A percentile compares a stretch with the other conserved stretches of the same genome.
These are phyloP conservation scores for Pichia sporocuriosa DNA, from an alignment of 805 yeast species.

Conservation along the genomic window DNA sequence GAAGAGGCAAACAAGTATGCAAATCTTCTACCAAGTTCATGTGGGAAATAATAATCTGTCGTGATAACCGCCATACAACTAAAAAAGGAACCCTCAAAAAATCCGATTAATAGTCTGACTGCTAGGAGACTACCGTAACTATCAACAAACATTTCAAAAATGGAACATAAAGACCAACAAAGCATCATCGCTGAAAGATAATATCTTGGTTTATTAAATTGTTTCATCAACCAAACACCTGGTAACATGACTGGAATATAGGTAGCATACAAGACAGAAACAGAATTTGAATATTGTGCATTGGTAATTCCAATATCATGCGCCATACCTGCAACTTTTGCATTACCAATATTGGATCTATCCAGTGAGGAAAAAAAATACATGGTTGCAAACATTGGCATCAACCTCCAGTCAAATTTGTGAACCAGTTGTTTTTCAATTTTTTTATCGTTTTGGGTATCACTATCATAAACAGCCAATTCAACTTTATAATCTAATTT, in stretches of 20 bases:
- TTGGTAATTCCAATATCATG: conserved; percentile 2
- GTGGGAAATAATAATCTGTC: conserved; percentile 5
- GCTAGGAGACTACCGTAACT: conserved; percentile 4
- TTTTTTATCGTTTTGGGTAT: too few species aligned
- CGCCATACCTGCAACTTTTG: conserved; percentile 6
- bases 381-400: conserved; percentile 9
- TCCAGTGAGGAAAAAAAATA: conserved; percentile 7
- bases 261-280: conserved; percentile 5
- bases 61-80: conserved; percentile 7
- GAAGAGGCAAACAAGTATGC: conserved; percentile 6
- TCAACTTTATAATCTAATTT: too few species aligned
- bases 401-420: conserved; percentile 6
- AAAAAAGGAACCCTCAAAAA: conserved; percentile 7
- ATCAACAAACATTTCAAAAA: conserved; percentile 3
- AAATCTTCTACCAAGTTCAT: conserved; percentile 6
- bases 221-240: conserved; percentile 8
- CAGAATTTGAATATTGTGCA: conserved; percentile 4
- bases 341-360: conserved; percentile 8
- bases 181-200: conserved; percentile 1
- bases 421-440: conserved; percentile 4
- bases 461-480: too few species aligned
- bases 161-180: conserved; percentile 5
- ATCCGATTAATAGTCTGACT: conserved; percentile 1
- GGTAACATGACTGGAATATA: conserved; percentile 7
- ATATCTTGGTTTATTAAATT: conserved; percentile 2